phyloP scores from a whole-genome alignment of 345 rosid genomes.

The Rhodamnia rubescens region DNA sequence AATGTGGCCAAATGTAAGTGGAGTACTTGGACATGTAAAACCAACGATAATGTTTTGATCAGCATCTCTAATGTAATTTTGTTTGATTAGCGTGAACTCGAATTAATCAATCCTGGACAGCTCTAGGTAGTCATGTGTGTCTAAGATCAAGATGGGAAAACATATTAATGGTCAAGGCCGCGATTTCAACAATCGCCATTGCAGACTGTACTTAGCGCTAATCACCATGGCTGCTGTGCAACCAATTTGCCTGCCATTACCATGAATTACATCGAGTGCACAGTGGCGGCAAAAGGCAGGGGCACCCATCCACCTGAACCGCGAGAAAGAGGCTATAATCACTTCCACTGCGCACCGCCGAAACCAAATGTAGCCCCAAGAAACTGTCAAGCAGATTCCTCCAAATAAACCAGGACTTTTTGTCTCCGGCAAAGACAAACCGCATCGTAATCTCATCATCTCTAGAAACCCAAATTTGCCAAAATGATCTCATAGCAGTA shows the following conservation, averaged over 20 bases:
- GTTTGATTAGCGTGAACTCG: not conserved
- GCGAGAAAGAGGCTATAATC: not conserved
- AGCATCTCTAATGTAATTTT: not conserved
- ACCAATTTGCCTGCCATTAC: not conserved
- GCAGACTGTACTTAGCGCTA: not conserved
- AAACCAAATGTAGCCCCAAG: not conserved
- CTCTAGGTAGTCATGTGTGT: not conserved
- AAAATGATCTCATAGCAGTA: not conserved
- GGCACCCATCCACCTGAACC: not conserved
- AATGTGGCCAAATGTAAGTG: not conserved
- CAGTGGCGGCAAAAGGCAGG: not conserved
- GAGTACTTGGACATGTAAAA: not conserved
- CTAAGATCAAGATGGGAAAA: not conserved
- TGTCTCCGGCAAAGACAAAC: not conserved
- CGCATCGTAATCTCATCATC: not conserved
- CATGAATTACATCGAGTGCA: not conserved
- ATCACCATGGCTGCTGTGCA: not conserved
- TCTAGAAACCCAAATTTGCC: not conserved
- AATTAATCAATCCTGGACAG: not conserved
- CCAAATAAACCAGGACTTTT: not conserved
- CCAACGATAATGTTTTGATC: not conserved
- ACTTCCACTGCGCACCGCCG: not conserved
- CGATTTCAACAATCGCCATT: not conserved
- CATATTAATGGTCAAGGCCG: not conserved
- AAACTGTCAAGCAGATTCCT: not conserved